Evolutionary conservation across 1,284 basidiomycete genomes (phyloP).

Genomic region (Trichosporon asahii): DNA sequence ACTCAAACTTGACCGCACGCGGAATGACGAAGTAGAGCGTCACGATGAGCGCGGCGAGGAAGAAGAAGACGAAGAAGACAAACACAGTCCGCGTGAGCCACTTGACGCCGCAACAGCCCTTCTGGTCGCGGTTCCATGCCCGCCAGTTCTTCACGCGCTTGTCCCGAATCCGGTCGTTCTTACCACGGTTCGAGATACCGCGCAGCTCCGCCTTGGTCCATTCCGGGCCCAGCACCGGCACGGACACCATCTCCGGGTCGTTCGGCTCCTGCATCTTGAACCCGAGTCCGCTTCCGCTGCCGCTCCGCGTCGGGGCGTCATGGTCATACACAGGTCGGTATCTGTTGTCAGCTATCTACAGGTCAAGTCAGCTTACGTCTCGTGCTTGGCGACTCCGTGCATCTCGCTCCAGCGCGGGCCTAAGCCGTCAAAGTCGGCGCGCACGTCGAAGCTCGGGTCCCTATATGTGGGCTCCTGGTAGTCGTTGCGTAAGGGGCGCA

Average conservation of each 20-base stretch:
- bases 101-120: conserved; percentile 65
- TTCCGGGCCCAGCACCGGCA: conserved; percentile 79
- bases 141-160: conserved; percentile 60
- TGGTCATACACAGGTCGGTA: conserved; percentile 39
- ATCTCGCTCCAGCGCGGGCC: conserved; percentile 66
- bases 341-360: conserved; percentile 15
- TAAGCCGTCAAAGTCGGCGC: conserved; percentile 84
- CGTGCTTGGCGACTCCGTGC: conserved; percentile 56
- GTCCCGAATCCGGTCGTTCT: conserved; percentile 61
- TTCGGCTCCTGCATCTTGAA: conserved; percentile 40
- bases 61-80: conserved; percentile 64
- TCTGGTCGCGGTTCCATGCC: conserved; percentile 67
- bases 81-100: conserved; percentile 69
- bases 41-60: conserved; percentile 63
- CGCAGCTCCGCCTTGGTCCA: conserved; percentile 74
- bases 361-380: conserved; percentile 47
- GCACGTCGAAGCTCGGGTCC: conserved; percentile 72
- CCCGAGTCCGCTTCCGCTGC: conserved; percentile 33
- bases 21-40: conserved; percentile 72
- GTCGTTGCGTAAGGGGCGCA: conserved; percentile 11
- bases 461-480: conserved; percentile 38
- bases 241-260: conserved; percentile 55
- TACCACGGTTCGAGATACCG: conserved; percentile 67
- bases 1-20: conserved; percentile 67
- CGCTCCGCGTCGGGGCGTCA: neutral